phyloP scores from a whole-genome alignment of 805 yeast species.

The Starmerella apis region DNA sequence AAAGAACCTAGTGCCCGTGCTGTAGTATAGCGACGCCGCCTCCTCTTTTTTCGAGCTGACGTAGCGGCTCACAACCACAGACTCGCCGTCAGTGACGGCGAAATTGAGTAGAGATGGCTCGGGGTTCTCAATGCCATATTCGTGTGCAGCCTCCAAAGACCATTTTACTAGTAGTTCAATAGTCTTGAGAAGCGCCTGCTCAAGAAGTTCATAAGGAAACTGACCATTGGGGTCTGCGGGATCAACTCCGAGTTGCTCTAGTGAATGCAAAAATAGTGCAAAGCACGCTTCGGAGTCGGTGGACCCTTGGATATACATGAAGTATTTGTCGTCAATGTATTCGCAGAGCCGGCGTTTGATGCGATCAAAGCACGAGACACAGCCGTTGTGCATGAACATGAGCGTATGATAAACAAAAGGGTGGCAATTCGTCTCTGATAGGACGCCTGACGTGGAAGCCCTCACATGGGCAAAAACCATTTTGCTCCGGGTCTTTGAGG shows the following conservation, averaged over 20 bases:
- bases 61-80: slow-evolving; percentile 78
- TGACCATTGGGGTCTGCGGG: slow-evolving; percentile 51
- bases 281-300: slow-evolving; percentile 95
- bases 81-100: slow-evolving; percentile 88
- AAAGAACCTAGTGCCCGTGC: slow-evolving; percentile 82
- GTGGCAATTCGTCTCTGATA: slow-evolving; percentile 93
- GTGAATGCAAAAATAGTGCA: slow-evolving; percentile 72
- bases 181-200: slow-evolving; percentile 62
- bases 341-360: slow-evolving; percentile 65
- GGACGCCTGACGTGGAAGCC: slow-evolving; percentile 89
- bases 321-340: slow-evolving; percentile 70
- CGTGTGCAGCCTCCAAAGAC: slow-evolving; percentile 51
- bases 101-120: slow-evolving; percentile 85
- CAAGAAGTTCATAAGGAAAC: slow-evolving; percentile 38
- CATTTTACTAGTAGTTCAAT: slow-evolving; percentile 68
- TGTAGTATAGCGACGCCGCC: slow-evolving; percentile 91
- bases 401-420: slow-evolving; percentile 81
- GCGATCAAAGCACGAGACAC: slow-evolving; percentile 53
- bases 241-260: slow-evolving; percentile 65
- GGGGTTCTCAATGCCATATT: slow-evolving; percentile 26
- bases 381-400: slow-evolving; percentile 96
- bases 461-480: slow-evolving; percentile 91
- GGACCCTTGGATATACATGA: slow-evolving; percentile 75
- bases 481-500: slow-evolving; percentile 75
- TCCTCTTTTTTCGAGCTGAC: slow-evolving; percentile 83